Evolutionary conservation across 192 early-diverging fungal genomes (phyloP).

Genomic region (Coemansia sp.): DNA sequence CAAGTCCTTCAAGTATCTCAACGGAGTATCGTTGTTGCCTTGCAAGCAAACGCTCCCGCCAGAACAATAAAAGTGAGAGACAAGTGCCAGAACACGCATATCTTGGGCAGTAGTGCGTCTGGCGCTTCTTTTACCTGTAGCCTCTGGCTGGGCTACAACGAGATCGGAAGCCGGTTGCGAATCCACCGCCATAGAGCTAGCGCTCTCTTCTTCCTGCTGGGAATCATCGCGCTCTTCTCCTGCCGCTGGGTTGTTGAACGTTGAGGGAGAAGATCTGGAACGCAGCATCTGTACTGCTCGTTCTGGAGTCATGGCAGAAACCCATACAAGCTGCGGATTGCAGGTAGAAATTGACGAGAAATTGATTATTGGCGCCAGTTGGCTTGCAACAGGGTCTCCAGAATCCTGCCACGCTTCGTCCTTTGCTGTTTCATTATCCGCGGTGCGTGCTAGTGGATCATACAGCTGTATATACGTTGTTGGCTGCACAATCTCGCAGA

Average conservation of each 20-base stretch:
- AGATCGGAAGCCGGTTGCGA: not conserved
- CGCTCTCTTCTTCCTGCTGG: not conserved
- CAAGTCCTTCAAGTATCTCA: not conserved
- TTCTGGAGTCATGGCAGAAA: constrained; percentile 37
- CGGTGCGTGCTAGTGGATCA: constrained; percentile 11
- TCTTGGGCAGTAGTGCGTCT: constrained; percentile 60
- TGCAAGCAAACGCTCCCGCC: not conserved
- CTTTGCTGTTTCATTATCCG: not conserved
- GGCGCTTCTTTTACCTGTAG: constrained; percentile 33
- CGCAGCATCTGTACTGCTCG: constrained; percentile 16
- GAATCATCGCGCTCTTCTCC: not conserved
- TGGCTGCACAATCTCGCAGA: constrained; percentile 63
- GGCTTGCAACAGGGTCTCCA: constrained; percentile 13
- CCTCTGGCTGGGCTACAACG: constrained; percentile 1
- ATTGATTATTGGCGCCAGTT: constrained; percentile 43
- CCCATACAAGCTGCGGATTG: constrained; percentile 30
- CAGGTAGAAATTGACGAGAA: constrained; percentile 39
- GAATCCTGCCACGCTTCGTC: not conserved
- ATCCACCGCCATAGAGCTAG: not conserved
- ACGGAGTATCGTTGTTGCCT: not conserved
- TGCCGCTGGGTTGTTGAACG: not conserved
- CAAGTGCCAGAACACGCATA: constrained; percentile 63
- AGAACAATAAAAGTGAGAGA: constrained; percentile 70
- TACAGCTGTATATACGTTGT: constrained; percentile 69
- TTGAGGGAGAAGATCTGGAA: not conserved